These are phyloP conservation scores for Umbelopsis sp. DNA, from an alignment of 371 early-diverging fungal genomes.

Conservation along the genomic window DNA sequence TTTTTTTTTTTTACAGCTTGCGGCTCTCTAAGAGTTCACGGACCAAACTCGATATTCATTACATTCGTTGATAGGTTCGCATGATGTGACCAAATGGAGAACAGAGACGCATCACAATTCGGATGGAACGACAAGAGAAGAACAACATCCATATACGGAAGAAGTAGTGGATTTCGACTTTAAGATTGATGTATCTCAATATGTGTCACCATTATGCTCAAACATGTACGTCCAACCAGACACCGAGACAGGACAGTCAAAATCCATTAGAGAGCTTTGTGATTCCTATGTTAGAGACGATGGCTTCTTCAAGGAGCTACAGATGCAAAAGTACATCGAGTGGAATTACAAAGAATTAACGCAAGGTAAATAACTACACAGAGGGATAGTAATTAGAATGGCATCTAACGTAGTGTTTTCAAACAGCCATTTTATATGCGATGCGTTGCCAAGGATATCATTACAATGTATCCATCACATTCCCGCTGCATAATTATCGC, in stretches of 20 bases:
- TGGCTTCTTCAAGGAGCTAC: constrained; percentile 43
- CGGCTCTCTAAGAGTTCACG: too few relatives aligned
- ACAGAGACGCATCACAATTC: constrained; percentile 32
- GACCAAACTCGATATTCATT: background rate
- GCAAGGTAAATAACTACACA: constrained; percentile 23
- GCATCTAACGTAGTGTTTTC: too few relatives aligned
- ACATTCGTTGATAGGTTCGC: constrained; percentile 33
- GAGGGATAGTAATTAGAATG: background rate
- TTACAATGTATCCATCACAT: constrained; percentile 40
- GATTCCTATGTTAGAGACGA: constrained; percentile 42
- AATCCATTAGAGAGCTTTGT: constrained; percentile 40
- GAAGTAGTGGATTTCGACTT: constrained; percentile 44
- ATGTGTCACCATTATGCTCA: constrained; percentile 31
- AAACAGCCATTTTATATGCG: constrained; percentile 39
- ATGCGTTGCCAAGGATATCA: constrained; percentile 42
- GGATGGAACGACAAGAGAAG: constrained; percentile 37
- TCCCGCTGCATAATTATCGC: constrained; percentile 35
- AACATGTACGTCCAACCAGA: constrained; percentile 39
- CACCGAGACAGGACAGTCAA: constrained; percentile 32
- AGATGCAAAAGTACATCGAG: constrained; percentile 39
- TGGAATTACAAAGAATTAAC: constrained; percentile 49
- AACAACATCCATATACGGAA: constrained; percentile 29
- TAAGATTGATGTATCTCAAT: constrained; percentile 33
- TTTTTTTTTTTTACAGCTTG: background rate
- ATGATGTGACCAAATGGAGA: constrained; percentile 46